Base-by-base conservation (phyloP, 116 monocot genomes). In the Posidonia oceanica region DNA sequence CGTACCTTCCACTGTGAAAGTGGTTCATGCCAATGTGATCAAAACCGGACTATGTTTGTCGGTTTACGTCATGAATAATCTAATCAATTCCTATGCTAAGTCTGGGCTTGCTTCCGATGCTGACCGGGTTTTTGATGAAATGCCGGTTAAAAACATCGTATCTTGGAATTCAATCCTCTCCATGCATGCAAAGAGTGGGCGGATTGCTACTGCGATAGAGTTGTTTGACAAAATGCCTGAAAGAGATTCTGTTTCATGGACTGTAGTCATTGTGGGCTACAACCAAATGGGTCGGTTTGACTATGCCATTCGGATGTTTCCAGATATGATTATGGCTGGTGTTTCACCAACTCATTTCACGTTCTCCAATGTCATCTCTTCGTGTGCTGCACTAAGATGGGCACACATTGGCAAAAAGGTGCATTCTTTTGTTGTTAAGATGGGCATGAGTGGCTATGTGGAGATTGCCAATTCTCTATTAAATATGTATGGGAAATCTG, bases 101-200 rank as follows among this genome's bases (percentile, higher is more conserved):
- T n/a, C 64, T 22, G 65, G 71, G 0, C 57, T 69, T 11, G 73
- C 66, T 22, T 55, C 51, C 14, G 76, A 88, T 20, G 95, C 91
- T 14, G 53, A 39, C 18, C 69, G 61, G 17, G 59, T 96, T 44
- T 96, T 96, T 66, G 76, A 84, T 37, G 88, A 85, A 67, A 96
- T 91, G 84, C 84, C 83, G 16, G 20, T 60, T 0, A 82, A 39
- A 70, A 86, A 88, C 68, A 67, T 85, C 7, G 84, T 86, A 76
- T 78, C 96, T 8, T 91, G 91, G 91, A 96, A 96, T 58, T 77
- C 87, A 14, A 51, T 91, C 12, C 81, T 96, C 14, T 82, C 88
- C 6, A 80, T 87, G 86, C 69, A 85, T 18, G 83, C 85, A 0
- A 96, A 91, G 68, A 60, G 66, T 17, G 81, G 82, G 0, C 68